Conservation (phyloP, 306 rosid species). For the Sechiopsis laciniata region DNA sequence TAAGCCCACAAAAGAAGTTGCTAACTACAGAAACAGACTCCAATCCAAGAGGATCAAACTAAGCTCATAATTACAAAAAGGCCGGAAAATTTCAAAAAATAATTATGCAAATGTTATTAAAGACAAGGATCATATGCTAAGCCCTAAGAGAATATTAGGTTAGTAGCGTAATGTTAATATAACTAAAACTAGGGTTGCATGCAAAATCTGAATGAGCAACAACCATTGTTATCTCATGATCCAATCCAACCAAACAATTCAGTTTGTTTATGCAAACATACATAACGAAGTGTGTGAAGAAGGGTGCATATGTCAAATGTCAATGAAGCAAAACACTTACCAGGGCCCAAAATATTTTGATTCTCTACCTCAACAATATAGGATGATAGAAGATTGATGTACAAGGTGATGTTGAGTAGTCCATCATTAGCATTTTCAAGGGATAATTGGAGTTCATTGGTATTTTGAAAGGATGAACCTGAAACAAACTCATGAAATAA, state of each 20-base stretch:
- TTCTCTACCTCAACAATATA: conserved; percentile 76
- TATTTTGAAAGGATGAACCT: conserved; percentile 62
- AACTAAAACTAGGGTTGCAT: too few relatives aligned
- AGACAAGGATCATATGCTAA: too few relatives aligned
- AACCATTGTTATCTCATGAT: neutral
- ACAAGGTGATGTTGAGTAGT: conserved; percentile 66
- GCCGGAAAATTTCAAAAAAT: too few relatives aligned
- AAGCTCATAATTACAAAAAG: too few relatives aligned
- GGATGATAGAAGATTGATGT: conserved; percentile 70
- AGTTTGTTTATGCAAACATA: neutral
- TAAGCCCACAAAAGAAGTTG: too few relatives aligned
- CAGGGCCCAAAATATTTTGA: conserved; percentile 73
- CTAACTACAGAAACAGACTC: too few relatives aligned
- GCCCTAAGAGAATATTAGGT: too few relatives aligned
- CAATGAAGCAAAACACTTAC: conserved; percentile 43
- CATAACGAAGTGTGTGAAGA: neutral
- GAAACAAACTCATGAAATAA: conserved; percentile 86
- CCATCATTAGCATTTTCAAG: conserved; percentile 74
- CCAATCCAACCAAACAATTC: neutral
- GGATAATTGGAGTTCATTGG: conserved; percentile 59
- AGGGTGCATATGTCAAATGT: neutral
- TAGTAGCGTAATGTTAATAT: too few relatives aligned
- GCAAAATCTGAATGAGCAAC: neutral
- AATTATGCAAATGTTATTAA: too few relatives aligned
- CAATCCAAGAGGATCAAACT: too few relatives aligned